Evolutionary conservation across 169 alveolate species (phyloP), one percentile per base, ranked within the genome.

Genomic region (Plasmodium chabaudi): DNA sequence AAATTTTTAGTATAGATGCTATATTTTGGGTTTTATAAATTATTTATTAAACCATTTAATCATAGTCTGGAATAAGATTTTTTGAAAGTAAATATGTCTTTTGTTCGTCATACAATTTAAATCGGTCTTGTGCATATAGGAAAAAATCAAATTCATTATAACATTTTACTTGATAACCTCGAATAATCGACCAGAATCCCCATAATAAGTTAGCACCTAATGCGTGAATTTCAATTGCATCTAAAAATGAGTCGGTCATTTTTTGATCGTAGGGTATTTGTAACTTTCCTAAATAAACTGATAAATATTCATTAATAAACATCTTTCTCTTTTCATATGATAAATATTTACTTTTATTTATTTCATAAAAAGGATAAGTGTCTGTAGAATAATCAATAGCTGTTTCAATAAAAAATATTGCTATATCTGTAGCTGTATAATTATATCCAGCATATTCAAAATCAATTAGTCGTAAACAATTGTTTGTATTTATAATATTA

Each of bases 361-460:
- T 67, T 19, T 17, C 69, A 71, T 92, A 94, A 74, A 87, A 93
- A 4, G 96, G 96, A 51, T 87, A 87, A 9, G 75, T 49, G n/a
- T 87, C 89, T 23, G 27, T 34, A 25, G 94, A 88, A 72, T 94
- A 94, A 74, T 92, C 94, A 42, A 92, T 87, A 10, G 90, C 82
- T 70, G 89, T 88, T 89, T 94, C 96, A 2, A 89, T 89, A 59
- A 94, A 93, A 55, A 92, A 87, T 61, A 90, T 92, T 13, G 95
- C 96, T 59, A 94, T 94, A 73, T 94, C 96, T 15, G 93, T 86
- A 10, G 96, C 92, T 25, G 92, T 89, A 34, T 67, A 94, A 86
- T 94, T 94, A 64, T 89, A 88, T 19, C 93, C 94, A n/a, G 95
- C 87, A 71, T 94, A 94, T 39, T 94, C 96, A 56, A 88, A 94